Percentiles rank a stretch among this genome's conserved stretches.
Evolutionary conservation across 1,284 basidiomycete genomes (phyloP).

Genomic region (Ganoderma lucidum): DNA sequence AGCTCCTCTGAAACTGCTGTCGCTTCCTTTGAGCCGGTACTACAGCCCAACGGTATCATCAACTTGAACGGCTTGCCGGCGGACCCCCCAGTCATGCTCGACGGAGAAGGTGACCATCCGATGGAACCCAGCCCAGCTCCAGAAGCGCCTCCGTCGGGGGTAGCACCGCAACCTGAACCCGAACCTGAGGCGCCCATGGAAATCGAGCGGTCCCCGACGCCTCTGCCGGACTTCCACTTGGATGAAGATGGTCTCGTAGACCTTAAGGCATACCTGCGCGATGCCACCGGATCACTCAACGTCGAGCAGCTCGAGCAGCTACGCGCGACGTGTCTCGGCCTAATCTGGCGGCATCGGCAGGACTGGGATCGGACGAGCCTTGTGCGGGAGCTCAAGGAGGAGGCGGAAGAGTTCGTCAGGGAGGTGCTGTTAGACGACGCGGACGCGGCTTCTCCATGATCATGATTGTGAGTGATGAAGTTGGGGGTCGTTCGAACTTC

Average conservation of each 20-base stretch:
- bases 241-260: slow-evolving; percentile 54
- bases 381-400: slow-evolving; percentile 61
- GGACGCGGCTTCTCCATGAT: slow-evolving; percentile 30
- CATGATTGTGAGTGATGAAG: no score
- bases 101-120: slow-evolving; percentile 22
- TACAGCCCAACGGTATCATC: slow-evolving; percentile 3
- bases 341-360: slow-evolving; percentile 81
- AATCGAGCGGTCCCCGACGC: slow-evolving; percentile 64
- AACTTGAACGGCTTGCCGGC: slow-evolving; percentile 15
- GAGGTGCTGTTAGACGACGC: slow-evolving; percentile 53
- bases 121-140: slow-evolving; percentile 23
- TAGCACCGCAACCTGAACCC: not conserved
- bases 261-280: slow-evolving; percentile 56
- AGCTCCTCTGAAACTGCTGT: not conserved
- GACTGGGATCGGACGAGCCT: slow-evolving; percentile 86
- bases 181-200: slow-evolving; percentile 50
- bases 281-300: slow-evolving; percentile 64
- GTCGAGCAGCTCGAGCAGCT: slow-evolving; percentile 96
- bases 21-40: not conserved
- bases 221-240: slow-evolving; percentile 73
- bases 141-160: slow-evolving; percentile 6
- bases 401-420: slow-evolving; percentile 67
- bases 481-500: not conserved
- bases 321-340: slow-evolving; percentile 82
- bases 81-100: slow-evolving; percentile 19